Conservation (phyloP, 352 stramenopile species). For the Globisporangium emineosum region DNA sequence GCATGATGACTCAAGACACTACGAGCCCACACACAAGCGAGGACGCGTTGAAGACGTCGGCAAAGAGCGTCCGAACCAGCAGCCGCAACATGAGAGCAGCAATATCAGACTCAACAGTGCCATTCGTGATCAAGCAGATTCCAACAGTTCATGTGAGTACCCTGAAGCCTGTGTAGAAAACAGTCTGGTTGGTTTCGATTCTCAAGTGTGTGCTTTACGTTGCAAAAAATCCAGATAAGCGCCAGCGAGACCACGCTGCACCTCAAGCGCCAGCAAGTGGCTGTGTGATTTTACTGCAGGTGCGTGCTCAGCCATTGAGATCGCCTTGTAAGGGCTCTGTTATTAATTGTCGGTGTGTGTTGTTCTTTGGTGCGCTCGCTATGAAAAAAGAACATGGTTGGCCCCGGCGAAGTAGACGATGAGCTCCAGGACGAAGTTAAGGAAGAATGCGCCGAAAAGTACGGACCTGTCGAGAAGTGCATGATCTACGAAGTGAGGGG, state of each 20-base stretch:
- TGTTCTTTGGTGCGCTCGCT: neutral
- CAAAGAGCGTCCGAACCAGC: neutral
- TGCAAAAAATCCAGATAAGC: constrained; percentile 8
- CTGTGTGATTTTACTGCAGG: constrained; percentile 38
- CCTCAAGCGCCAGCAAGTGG: neutral
- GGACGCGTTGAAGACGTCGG: neutral
- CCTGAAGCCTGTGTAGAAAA: too few relatives aligned
- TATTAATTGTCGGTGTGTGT: constrained; percentile 6
- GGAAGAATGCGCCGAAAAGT: constrained; percentile 82
- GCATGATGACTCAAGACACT: neutral
- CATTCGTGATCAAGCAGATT: constrained; percentile 1
- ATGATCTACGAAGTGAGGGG: constrained; percentile 67
- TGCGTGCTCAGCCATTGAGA: neutral
- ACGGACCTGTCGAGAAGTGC: constrained; percentile 76
- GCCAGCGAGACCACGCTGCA: neutral
- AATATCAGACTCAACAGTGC: neutral
- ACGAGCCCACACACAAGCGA: constrained; percentile 1
- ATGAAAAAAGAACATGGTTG: constrained; percentile 86
- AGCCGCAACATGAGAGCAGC: neutral
- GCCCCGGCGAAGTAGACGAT: constrained; percentile 85
- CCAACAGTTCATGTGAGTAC: constrained; percentile 4
- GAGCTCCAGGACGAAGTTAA: constrained; percentile 87
- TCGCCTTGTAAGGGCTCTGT: neutral
- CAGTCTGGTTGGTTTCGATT: neutral
- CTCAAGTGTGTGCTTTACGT: neutral